A percentile compares a stretch with the other conserved stretches of the same genome.
Evolutionary conservation across 768 basidiomycete species (phyloP).

Genomic region (Nevesoporus exiguus): DNA sequence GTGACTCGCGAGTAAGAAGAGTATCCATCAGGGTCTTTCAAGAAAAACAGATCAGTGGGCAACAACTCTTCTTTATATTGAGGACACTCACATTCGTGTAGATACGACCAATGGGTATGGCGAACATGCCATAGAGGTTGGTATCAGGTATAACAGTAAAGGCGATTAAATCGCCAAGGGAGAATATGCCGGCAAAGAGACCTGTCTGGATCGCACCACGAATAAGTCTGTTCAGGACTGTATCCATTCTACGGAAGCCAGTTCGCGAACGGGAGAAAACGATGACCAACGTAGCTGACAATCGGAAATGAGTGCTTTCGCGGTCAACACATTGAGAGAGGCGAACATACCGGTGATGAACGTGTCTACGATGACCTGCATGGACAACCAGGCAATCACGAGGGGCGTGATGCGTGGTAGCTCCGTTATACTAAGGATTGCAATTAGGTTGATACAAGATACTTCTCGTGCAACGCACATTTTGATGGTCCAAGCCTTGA

Average conservation of each 20-base stretch:
- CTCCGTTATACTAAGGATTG: conserved; percentile 35
- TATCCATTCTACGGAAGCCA: background rate
- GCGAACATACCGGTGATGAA: background rate
- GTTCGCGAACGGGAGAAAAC: background rate
- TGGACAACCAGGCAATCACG: background rate
- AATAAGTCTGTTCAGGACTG: background rate
- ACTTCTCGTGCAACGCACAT: conserved; percentile 27
- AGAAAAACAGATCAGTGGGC: too few relatives aligned
- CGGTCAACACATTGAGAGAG: background rate
- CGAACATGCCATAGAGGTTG: background rate
- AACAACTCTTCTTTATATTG: too few relatives aligned
- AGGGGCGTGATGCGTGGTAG: conserved; percentile 37
- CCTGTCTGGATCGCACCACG: background rate
- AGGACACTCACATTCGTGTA: background rate
- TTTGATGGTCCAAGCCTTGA: background rate
- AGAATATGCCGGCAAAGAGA: background rate
- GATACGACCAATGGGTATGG: background rate
- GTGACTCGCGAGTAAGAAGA: background rate
- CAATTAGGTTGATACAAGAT: background rate
- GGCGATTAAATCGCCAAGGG: background rate
- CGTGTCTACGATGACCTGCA: background rate
- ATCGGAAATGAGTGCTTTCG: background rate
- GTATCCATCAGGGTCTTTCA: background rate
- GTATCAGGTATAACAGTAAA: background rate
- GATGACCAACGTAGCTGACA: background rate